These are phyloP conservation scores for Fusarium duplospermum DNA, from an alignment of 2,329 filamentous ascomycete genomes.

Conservation along the genomic window DNA sequence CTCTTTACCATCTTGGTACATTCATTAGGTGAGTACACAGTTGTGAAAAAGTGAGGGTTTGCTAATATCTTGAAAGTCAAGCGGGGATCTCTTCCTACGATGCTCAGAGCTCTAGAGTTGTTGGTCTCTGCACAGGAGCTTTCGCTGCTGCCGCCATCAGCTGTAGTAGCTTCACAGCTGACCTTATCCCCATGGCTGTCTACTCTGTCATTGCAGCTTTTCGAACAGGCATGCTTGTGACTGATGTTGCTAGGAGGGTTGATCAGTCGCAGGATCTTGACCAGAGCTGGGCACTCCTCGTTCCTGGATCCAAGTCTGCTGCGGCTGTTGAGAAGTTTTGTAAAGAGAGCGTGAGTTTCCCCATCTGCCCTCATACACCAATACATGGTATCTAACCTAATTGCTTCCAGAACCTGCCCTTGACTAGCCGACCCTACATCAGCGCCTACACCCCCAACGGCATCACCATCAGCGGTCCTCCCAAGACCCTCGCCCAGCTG, in stretches of 20 bases:
- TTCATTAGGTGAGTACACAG: conserved; percentile 15
- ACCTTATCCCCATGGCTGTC: conserved; percentile 31
- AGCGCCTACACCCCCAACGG: conserved; percentile 36
- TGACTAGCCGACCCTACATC: conserved; percentile 35
- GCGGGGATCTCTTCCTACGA: conserved; percentile 29
- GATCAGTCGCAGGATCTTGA: conserved; percentile 12
- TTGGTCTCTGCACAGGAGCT: conserved; percentile 37
- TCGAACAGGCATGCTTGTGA: conserved; percentile 29
- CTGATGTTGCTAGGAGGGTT: conserved; percentile 23
- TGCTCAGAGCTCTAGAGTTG: conserved; percentile 22
- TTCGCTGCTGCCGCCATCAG: conserved; percentile 37
- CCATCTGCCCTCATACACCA: rapidly evolving
- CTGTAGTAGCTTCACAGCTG: conserved; percentile 33
- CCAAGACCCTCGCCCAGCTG: conserved; percentile 26
- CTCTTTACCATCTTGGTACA: conserved; percentile 32
- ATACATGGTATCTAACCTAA: background rate
- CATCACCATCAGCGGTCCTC: conserved; percentile 32
- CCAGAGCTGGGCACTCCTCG: conserved; percentile 33
- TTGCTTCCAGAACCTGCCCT: conserved; percentile 4
- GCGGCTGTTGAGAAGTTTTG: conserved; percentile 11
- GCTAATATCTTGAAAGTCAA: conserved; percentile 1
- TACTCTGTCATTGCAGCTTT: conserved; percentile 29
- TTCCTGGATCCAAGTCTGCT: conserved; percentile 20
- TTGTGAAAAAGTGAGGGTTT: too few relatives aligned
- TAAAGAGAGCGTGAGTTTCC: background rate